phyloP scores from a whole-genome alignment of 2,329 filamentous ascomycete genomes.

The Xylaria sp. region DNA sequence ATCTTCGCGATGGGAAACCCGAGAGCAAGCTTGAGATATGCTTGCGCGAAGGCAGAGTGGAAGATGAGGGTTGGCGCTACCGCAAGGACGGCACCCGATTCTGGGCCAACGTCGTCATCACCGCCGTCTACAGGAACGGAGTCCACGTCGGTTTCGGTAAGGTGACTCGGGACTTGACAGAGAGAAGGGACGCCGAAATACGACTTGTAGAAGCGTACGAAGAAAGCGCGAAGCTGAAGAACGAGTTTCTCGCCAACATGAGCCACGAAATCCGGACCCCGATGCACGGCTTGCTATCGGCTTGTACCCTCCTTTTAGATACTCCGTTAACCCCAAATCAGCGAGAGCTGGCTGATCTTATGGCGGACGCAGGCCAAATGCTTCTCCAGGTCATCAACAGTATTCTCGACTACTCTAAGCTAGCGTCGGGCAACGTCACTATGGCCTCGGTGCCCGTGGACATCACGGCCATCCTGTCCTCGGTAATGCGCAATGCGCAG shows the following conservation, averaged over 20 bases:
- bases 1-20: constrained; percentile 22
- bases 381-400: constrained; percentile 31
- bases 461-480: constrained; percentile 10
- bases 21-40: constrained; percentile 26
- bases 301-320: constrained; percentile 25
- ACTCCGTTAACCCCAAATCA: constrained; percentile 17
- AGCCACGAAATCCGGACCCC: constrained; percentile 32
- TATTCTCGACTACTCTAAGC: constrained; percentile 33
- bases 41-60: constrained; percentile 25
- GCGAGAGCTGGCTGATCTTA: constrained; percentile 28
- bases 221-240: constrained; percentile 33
- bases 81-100: constrained; percentile 30
- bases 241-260: constrained; percentile 32
- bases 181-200: constrained; percentile 24
- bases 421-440: constrained; percentile 23
- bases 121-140: constrained; percentile 25
- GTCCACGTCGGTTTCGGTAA: constrained; percentile 31
- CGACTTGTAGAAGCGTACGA: constrained; percentile 25
- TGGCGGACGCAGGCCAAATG: constrained; percentile 25
- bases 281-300: constrained; percentile 31
- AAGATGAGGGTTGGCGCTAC: constrained; percentile 31
- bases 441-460: constrained; percentile 26
- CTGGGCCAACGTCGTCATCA: constrained; percentile 33
- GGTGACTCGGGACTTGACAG: constrained; percentile 29
- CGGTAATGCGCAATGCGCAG: constrained; percentile 26